Evolutionary conservation across 2,329 filamentous ascomycete genomes (phyloP).

Genomic region (Xylaria arbuscula): DNA sequence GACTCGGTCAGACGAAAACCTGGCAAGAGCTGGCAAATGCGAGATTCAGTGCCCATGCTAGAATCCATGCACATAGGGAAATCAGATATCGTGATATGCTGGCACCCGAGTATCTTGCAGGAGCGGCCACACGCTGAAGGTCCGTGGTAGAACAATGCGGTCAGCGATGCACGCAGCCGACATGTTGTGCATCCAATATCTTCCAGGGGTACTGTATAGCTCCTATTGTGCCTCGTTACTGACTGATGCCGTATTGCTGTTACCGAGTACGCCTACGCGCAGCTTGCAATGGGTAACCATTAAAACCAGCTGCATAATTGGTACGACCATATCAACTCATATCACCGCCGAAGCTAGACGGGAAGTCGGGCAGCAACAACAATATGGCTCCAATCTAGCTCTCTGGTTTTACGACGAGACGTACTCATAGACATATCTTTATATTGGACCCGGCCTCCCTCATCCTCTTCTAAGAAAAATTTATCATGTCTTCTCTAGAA

Average conservation of each 20-base stretch:
- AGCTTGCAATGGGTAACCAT: slow-evolving; percentile 2
- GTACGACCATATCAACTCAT: not conserved
- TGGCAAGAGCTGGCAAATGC: slow-evolving; percentile 18
- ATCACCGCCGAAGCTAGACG: not conserved
- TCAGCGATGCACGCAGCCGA: slow-evolving; percentile 37
- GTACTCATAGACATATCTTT: not conserved
- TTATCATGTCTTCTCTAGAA: not conserved
- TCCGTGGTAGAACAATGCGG: slow-evolving; percentile 42
- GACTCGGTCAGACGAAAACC: slow-evolving; percentile 27
- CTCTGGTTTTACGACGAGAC: not conserved
- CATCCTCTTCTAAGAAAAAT: no score
- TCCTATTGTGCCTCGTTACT: slow-evolving; percentile 2
- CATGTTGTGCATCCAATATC: slow-evolving; percentile 17
- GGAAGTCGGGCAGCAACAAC: not conserved
- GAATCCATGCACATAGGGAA: slow-evolving; percentile 18
- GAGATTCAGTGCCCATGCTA: slow-evolving; percentile 20
- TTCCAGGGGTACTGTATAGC: slow-evolving; percentile 13
- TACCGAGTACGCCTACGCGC: not conserved
- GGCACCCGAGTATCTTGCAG: slow-evolving; percentile 42
- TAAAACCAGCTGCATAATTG: not conserved
- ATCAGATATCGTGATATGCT: slow-evolving; percentile 44
- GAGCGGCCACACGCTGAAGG: slow-evolving; percentile 37
- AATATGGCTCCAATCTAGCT: not conserved
- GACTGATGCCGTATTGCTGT: slow-evolving; percentile 5
- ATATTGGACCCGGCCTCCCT: not conserved